A percentile compares a stretch with the other conserved stretches of the same genome.
These are phyloP conservation scores for Mycena alexandri DNA, from an alignment of 768 basidiomycete genomes.

Conservation along the genomic window DNA sequence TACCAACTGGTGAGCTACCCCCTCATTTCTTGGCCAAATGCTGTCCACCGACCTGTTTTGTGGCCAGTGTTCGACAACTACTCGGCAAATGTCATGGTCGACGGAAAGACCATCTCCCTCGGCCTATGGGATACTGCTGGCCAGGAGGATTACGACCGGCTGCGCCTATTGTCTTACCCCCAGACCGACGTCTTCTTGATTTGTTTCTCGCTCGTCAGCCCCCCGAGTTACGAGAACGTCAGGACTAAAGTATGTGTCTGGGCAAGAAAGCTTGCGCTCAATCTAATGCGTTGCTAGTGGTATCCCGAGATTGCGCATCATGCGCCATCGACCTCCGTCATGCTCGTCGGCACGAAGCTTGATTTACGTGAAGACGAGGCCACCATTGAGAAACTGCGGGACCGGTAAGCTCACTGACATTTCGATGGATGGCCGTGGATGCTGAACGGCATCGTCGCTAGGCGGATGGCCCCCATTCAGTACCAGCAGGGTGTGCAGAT, in stretches of 20 bases:
- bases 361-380: conserved; percentile 96
- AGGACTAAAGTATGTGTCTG: conserved; percentile 86
- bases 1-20: conserved; percentile 82
- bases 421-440: background rate
- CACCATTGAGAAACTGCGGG: conserved; percentile 93
- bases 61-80: conserved; percentile 96
- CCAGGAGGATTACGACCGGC: conserved; percentile 98
- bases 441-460: conserved; percentile 45
- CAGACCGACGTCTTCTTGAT: conserved; percentile 99
- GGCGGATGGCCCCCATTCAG: conserved; percentile 94
- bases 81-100: conserved; percentile 98
- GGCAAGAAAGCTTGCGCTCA: background rate
- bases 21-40: conserved; percentile 22
- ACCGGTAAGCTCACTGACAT: conserved; percentile 67
- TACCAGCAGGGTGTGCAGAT: conserved; percentile 93
- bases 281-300: conserved; percentile 68
- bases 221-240: conserved; percentile 98
- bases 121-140: conserved; percentile 99
- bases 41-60: conserved; percentile 21
- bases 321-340: conserved; percentile 92
- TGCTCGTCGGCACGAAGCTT: conserved; percentile 96
- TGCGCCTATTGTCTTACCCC: conserved; percentile 97
- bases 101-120: conserved; percentile 97
- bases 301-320: conserved; percentile 98
- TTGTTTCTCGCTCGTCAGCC: conserved; percentile 98